phyloP scores from a whole-genome alignment of 495 filamentous ascomycete species.

The Daldinia decipiens region DNA sequence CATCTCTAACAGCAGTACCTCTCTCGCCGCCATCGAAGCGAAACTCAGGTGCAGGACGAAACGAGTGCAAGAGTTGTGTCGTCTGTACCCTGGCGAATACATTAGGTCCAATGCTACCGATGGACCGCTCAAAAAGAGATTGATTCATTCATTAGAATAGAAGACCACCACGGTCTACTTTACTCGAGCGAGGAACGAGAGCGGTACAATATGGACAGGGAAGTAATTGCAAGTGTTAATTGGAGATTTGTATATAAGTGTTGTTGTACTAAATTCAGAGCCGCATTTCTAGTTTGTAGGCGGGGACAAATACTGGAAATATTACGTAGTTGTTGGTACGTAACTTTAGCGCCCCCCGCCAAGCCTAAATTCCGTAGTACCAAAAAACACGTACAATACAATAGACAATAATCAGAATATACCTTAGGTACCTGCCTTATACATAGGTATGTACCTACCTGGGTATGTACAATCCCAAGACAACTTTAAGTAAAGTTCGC shows the following conservation, averaged over 20 bases:
- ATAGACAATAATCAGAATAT: no score
- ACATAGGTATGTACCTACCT: no score
- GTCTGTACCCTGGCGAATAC: slow-evolving; percentile 71
- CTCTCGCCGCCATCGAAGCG: slow-evolving; percentile 71
- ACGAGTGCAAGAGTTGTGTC: slow-evolving; percentile 61
- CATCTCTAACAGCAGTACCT: slow-evolving; percentile 37
- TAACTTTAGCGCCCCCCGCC: slow-evolving; percentile 18
- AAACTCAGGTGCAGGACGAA: slow-evolving; percentile 71
- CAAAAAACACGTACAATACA: background rate
- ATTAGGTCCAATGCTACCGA: slow-evolving; percentile 69
- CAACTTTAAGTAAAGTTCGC: background rate
- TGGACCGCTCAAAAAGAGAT: slow-evolving; percentile 75
- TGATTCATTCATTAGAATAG: slow-evolving; percentile 77
- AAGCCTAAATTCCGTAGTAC: slow-evolving; percentile 19
- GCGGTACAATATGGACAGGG: background rate
- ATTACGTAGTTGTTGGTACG: slow-evolving; percentile 25
- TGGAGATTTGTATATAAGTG: slow-evolving; percentile 6
- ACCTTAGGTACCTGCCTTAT: no score
- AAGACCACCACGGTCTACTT: slow-evolving; percentile 17
- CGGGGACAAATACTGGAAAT: slow-evolving; percentile 22
- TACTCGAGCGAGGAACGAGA: background rate
- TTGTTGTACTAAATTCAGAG: slow-evolving; percentile 32
- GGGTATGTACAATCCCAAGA: background rate
- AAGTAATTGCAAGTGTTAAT: background rate
- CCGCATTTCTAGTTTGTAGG: slow-evolving; percentile 27